Conservation (phyloP, 2,329 filamentous ascomycete genomes). For the Exophiala bonariae region DNA sequence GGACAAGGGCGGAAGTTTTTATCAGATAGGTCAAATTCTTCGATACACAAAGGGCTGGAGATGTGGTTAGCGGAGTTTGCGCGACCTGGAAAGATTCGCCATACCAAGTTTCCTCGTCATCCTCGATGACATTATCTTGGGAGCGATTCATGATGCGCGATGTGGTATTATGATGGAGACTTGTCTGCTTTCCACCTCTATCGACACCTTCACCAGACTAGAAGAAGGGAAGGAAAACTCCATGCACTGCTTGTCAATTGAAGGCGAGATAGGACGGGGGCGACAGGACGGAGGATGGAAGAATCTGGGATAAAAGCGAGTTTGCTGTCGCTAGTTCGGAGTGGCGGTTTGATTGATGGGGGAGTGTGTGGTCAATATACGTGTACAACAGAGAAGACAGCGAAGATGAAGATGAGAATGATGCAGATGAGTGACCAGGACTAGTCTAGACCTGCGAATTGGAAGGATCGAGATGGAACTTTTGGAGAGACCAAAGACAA, state of each 20-base stretch:
- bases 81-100: slow-evolving; percentile 15
- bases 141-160: slow-evolving; percentile 43
- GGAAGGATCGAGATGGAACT: too few species aligned
- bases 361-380: too few species aligned
- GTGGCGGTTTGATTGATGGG: too few species aligned
- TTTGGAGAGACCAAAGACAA: too few species aligned
- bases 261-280: too few species aligned
- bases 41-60: slow-evolving; percentile 90
- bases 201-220: slow-evolving; percentile 26
- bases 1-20: slow-evolving; percentile 96
- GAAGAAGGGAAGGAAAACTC: slow-evolving; percentile 19
- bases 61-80: slow-evolving; percentile 23
- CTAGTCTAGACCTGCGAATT: too few species aligned
- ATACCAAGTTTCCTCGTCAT: slow-evolving; percentile 51
- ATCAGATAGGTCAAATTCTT: slow-evolving; percentile 97
- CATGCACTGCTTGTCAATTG: slow-evolving; percentile 23
- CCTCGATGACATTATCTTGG: slow-evolving; percentile 51
- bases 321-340: neutral
- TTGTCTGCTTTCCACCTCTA: slow-evolving; percentile 20
- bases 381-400: too few species aligned
- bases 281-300: neutral
- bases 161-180: slow-evolving; percentile 20
- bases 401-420: too few species aligned
- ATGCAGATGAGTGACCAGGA: too few species aligned
- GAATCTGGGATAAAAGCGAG: neutral